Percentiles rank a stretch among this genome's conserved stretches.
These are phyloP conservation scores for Byssothecium circinans DNA, from an alignment of 2,329 filamentous ascomycete genomes.

Conservation along the genomic window DNA sequence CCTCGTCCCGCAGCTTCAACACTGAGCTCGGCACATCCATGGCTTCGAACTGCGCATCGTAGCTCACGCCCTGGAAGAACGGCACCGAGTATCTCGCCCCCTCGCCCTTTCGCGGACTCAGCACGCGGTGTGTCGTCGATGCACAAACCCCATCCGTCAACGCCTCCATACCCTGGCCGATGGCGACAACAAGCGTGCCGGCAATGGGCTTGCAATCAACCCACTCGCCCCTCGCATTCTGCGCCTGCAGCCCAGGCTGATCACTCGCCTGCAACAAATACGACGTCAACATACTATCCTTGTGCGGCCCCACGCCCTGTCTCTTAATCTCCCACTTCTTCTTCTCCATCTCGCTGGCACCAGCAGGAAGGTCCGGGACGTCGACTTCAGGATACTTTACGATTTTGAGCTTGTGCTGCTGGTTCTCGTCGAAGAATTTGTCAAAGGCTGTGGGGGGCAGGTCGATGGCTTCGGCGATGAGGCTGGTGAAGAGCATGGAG, in stretches of 20 bases:
- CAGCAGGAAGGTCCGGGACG: constrained; percentile 29
- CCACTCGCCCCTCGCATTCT: constrained; percentile 77
- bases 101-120: constrained; percentile 69
- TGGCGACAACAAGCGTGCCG: constrained; percentile 81
- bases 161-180: constrained; percentile 85
- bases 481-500: constrained; percentile 72
- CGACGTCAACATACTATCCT: constrained; percentile 80
- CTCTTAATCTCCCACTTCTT: constrained; percentile 57
- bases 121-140: constrained; percentile 77
- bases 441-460: constrained; percentile 70
- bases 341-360: constrained; percentile 36
- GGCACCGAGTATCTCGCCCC: constrained; percentile 79
- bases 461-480: constrained; percentile 82
- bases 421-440: constrained; percentile 71
- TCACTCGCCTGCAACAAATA: constrained; percentile 78
- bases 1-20: constrained; percentile 60
- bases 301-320: constrained; percentile 73
- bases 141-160: constrained; percentile 81
- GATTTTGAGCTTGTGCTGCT: constrained; percentile 87
- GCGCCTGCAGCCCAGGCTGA: constrained; percentile 80
- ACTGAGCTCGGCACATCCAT: constrained; percentile 69
- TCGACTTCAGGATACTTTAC: constrained; percentile 76
- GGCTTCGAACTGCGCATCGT: constrained; percentile 77
- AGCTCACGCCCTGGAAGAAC: constrained; percentile 84
- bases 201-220: constrained; percentile 76